Base-by-base conservation (phyloP, 1,284 basidiomycete species). In the Binderoboletus segoi region DNA sequence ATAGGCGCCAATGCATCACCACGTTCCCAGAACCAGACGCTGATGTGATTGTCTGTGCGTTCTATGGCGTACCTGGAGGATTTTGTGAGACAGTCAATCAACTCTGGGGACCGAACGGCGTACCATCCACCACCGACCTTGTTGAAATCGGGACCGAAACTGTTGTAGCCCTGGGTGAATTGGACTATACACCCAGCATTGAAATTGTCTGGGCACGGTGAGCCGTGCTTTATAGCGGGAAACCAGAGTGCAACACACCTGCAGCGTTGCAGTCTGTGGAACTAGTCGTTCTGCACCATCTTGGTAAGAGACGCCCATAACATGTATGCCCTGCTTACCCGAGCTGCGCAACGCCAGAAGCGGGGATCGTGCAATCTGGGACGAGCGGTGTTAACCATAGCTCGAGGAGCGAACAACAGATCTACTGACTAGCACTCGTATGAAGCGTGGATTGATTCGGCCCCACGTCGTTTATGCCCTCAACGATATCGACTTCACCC, bases 111-210 rank as follows among this genome's bases (percentile, higher is more conserved):
- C n/a, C 3, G 18, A 23, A 37, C 18, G 1, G 51, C 53, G 16
- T 18, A 77, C 75, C 73, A 79, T 51, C 77, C 77, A 23, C 79
- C 80, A 40, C 74, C 73, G 32, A 66, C 61, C 26, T 53, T 60
- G 64, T 82, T 82, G 65, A 80, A 79, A 8, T 60, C 43, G 3
- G 75, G 71, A 2, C 80, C 80, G 48, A 71, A 79, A 47, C 68
- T 75, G 35, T 73, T 73, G n/a, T 62, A 8, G 23, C 67, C 60
- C 28, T 74, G 65, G 10, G 69, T 71, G 42, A 74, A 69, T 30
- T 67, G 56, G 45, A 81, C 77, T 10, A 76, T 78, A 58, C 83
- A 84, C 1, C 81, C 80, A 4, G 68, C 59, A 62, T 83, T 82
- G 26, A 65, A 69, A 59, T 77, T 71, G 32, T 13, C 69, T 69